These are phyloP conservation scores for Nicotiana rustica DNA, from an alignment of 305 asterid genomes.

Conservation along the genomic window DNA sequence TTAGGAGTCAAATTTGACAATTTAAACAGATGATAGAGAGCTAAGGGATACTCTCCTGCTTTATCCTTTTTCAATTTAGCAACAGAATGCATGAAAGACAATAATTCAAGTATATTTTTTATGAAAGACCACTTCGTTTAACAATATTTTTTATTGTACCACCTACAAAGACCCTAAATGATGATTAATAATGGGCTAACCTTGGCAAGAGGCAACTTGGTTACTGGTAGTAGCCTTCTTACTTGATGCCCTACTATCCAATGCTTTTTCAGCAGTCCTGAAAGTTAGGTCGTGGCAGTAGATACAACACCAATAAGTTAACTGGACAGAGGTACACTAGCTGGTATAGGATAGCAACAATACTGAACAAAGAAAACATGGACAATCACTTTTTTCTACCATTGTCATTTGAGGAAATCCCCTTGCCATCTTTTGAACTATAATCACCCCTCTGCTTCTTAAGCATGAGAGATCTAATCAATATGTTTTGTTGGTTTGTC, in stretches of 20 bases:
- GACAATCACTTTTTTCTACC: constrained; percentile 74
- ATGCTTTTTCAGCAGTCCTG: constrained; percentile 75
- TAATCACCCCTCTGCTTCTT: constrained; percentile 72
- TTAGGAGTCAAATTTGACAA: constrained; percentile 10
- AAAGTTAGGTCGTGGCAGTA: constrained; percentile 36
- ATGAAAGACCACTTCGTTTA: constrained; percentile 8
- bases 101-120: constrained; percentile 16
- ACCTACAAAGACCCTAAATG: constrained; percentile 28
- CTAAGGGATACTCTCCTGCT: neutral
- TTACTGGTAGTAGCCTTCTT: constrained; percentile 68
- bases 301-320: constrained; percentile 35
- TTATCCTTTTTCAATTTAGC: constrained; percentile 8
- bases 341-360: constrained; percentile 26
- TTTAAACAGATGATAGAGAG: neutral
- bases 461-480: constrained; percentile 84
- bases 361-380: constrained; percentile 33
- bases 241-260: constrained; percentile 63
- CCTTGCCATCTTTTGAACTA: constrained; percentile 58
- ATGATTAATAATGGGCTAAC: constrained; percentile 43
- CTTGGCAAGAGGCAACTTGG: constrained; percentile 61
- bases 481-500: constrained; percentile 82
- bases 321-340: constrained; percentile 12
- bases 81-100: neutral
- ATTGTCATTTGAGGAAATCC: constrained; percentile 51
- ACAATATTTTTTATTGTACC: constrained; percentile 6